These are phyloP conservation scores for Paecilomyces sp. DNA, from an alignment of 2,329 filamentous ascomycete genomes.

Conservation along the genomic window DNA sequence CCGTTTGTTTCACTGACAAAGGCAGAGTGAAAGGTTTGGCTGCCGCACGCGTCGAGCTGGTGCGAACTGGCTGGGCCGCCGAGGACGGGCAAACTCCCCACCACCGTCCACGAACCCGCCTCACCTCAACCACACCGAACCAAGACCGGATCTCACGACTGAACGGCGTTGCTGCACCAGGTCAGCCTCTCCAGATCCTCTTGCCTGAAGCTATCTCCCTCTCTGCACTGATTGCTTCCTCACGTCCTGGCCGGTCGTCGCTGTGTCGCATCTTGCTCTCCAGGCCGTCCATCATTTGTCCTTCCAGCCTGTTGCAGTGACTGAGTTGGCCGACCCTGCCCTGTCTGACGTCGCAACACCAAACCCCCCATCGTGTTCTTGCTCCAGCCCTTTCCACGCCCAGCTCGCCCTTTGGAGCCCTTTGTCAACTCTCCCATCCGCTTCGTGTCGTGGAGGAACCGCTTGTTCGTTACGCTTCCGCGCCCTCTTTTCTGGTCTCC, in stretches of 20 bases:
- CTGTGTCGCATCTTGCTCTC: not conserved
- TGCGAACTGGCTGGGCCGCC: not conserved
- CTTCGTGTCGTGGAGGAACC: not conserved
- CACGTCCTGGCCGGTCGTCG: slow-evolving; percentile 5
- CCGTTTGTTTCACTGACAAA: no score
- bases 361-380: slow-evolving; percentile 7
- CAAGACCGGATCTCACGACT: not conserved
- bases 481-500: not conserved
- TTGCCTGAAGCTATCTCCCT: slow-evolving; percentile 2
- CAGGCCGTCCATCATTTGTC: slow-evolving; percentile 18
- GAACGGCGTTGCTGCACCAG: not conserved
- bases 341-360: slow-evolving; percentile 14
- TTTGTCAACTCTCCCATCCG: not conserved
- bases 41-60: not conserved
- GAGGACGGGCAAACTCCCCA: not conserved
- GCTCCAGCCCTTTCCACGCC: slow-evolving; percentile 1
- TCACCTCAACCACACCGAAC: not conserved
- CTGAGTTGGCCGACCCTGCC: slow-evolving; percentile 8
- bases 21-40: not conserved
- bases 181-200: not conserved
- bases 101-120: not conserved
- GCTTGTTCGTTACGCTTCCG: not conserved
- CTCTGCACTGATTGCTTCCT: not conserved
- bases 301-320: slow-evolving; percentile 11
- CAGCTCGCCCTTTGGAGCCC: not conserved